A percentile compares a stretch with the other conserved stretches of the same genome.
Evolutionary conservation across 495 filamentous ascomycete species (phyloP).

Genomic region (Aspergillus leporis): DNA sequence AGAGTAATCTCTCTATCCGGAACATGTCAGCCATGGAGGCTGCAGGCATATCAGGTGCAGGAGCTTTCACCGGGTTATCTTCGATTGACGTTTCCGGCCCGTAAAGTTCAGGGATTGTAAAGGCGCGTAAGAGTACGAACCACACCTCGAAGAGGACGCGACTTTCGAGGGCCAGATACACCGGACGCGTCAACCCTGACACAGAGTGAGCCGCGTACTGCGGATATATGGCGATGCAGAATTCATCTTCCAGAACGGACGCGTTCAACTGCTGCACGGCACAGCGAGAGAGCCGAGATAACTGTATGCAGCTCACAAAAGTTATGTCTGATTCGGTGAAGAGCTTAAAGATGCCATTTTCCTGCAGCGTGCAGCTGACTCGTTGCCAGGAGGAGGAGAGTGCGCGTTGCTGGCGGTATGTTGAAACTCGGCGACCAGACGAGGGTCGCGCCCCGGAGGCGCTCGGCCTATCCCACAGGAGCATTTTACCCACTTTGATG

Average conservation of each 20-base stretch:
- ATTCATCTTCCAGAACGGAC: slow-evolving; percentile 92
- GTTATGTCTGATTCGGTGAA: slow-evolving; percentile 79
- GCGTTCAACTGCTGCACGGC: slow-evolving; percentile 86
- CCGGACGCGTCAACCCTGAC: slow-evolving; percentile 38
- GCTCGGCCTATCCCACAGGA: slow-evolving; percentile 73
- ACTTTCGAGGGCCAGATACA: slow-evolving; percentile 85
- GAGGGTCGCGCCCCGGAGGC: slow-evolving; percentile 42
- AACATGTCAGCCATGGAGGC: slow-evolving; percentile 57
- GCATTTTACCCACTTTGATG: slow-evolving; percentile 95
- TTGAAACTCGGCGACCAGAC: slow-evolving; percentile 46
- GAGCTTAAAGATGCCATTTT: slow-evolving; percentile 93
- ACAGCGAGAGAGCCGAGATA: slow-evolving; percentile 86
- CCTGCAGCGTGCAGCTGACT: slow-evolving; percentile 90
- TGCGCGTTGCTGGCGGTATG: slow-evolving; percentile 56
- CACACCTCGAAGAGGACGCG: slow-evolving; percentile 92
- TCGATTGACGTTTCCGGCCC: slow-evolving; percentile 49
- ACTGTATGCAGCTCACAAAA: slow-evolving; percentile 76
- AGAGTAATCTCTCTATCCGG: slow-evolving; percentile 62
- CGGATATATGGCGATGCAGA: slow-evolving; percentile 88
- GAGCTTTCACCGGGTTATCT: slow-evolving; percentile 29
- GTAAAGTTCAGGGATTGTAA: slow-evolving; percentile 92
- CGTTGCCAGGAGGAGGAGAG: slow-evolving; percentile 70
- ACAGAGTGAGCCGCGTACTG: slow-evolving; percentile 72
- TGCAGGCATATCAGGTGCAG: slow-evolving; percentile 20
- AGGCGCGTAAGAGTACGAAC: slow-evolving; percentile 91